Base-by-base conservation (phyloP, 2,329 filamentous ascomycete genomes). In the Pseudonectria buxi region DNA sequence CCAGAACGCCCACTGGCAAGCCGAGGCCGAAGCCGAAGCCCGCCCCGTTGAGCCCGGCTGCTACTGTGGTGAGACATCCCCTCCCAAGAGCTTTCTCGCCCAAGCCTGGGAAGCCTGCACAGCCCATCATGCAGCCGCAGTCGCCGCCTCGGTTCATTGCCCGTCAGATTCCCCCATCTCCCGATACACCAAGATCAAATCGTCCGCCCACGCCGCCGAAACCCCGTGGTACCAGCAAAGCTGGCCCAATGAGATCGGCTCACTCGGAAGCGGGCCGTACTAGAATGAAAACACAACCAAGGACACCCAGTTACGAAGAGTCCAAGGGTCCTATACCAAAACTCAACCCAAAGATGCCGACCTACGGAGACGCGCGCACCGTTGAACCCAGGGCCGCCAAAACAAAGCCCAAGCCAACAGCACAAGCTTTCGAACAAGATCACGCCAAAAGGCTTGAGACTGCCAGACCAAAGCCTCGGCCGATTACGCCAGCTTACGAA, bases 151-250 rank as follows among this genome's bases (percentile, higher is more conserved):
- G 49, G 10, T 51, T 57, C 12, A 30, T 49, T 7, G 45, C 48
- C 10, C 48, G 49, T 22, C 40, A 49, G 24, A 25, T 40, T 14
- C 43, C 52, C 2, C 46, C 50, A 2, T 55, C 56, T 7, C 49
- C 51, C 2, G 55, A 57, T 38, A 55, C 55, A 7, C 45, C 40
- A 35, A 62, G 58, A 36, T 51, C 44, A 7, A 50, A 49, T 7
- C 50, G 55, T 11, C 54, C 63, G 11, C 63, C 65, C 1, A 58
- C 59, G 12, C 62, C 62, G 2, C 62, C 62, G 3, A 53, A 62
- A 28, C 58, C 58, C 9, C 48, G 60, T 3, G 56, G 54, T 3
- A 48, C 49, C 22, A 47, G 44, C 13, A 52, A 47, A 22, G 37
- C 46, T 13, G 34, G 16, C 3, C 25, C 29, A 30, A 25, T 26